phyloP scores from a whole-genome alignment of 1,284 basidiomycete genomes.

The Cryptococcus jaspeensis region DNA sequence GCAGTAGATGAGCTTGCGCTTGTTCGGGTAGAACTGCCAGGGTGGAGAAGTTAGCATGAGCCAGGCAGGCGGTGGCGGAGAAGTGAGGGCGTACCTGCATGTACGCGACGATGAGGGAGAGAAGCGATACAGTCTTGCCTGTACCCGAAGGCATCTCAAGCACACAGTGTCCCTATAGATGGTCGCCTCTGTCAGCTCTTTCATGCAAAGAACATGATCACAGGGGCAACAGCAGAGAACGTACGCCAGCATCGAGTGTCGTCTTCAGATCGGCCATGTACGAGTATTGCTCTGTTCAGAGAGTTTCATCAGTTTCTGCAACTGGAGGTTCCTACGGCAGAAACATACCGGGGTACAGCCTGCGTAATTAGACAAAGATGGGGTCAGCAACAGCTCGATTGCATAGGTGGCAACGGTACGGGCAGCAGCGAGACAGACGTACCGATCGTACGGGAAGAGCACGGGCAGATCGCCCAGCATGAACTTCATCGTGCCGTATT shows the following conservation, averaged over 20 bases:
- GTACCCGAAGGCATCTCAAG: conserved; percentile 99
- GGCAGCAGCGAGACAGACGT: conserved; percentile 17
- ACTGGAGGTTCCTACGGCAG: not conserved
- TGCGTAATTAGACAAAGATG: not conserved
- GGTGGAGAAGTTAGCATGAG: not conserved
- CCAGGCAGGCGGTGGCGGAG: not conserved
- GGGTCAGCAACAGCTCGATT: not conserved
- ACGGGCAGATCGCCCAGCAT: conserved; percentile 92
- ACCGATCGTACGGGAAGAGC: conserved; percentile 79
- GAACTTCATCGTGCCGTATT: conserved; percentile 74
- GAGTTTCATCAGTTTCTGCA: not conserved
- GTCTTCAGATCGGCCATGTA: conserved; percentile 99
- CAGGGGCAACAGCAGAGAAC: conserved; percentile 21
- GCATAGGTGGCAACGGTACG: not conserved
- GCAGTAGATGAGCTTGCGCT: conserved; percentile 96
- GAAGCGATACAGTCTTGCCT: conserved; percentile 95
- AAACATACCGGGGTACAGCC: conserved; percentile 39
- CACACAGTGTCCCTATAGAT: conserved; percentile 86
- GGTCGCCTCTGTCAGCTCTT: not conserved
- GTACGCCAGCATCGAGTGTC: conserved; percentile 81
- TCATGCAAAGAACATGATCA: not conserved
- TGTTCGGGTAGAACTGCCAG: conserved; percentile 79
- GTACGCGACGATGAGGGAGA: conserved; percentile 96
- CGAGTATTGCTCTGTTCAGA: conserved; percentile 81
- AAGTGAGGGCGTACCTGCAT: conserved; percentile 69